phyloP scores from a whole-genome alignment of 1,139 yeast species.

The Waltiozyma sp. region DNA sequence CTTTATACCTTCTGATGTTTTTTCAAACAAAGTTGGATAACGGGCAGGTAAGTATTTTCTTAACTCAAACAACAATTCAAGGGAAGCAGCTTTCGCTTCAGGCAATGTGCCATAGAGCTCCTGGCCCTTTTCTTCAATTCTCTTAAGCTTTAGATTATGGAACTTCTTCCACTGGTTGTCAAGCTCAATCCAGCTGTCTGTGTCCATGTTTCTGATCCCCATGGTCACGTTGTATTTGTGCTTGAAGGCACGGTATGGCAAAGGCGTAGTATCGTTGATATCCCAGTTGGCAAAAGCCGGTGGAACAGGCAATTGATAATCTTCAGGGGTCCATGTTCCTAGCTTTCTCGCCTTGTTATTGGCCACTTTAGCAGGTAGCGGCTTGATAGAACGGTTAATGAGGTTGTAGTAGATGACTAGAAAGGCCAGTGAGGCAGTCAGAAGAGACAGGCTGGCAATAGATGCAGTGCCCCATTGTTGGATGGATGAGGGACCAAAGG shows the following conservation, averaged over 20 bases:
- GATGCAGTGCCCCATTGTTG: neutral
- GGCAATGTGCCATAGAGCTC: slow-evolving; percentile 42
- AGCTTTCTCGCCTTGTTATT: slow-evolving; percentile 30
- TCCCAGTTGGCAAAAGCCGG: slow-evolving; percentile 39
- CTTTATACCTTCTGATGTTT: slow-evolving; percentile 35
- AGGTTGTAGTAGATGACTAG: neutral
- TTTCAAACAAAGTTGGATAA: slow-evolving; percentile 44
- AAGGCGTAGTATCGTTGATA: slow-evolving; percentile 36
- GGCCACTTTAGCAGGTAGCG: slow-evolving; percentile 22
- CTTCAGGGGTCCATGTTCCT: slow-evolving; percentile 43
- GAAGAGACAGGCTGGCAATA: neutral
- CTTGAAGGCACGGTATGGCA: slow-evolving; percentile 53
- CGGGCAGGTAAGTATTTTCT: slow-evolving; percentile 42
- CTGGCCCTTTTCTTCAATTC: slow-evolving; percentile 35
- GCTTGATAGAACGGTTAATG: slow-evolving; percentile 6
- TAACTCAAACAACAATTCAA: slow-evolving; percentile 45
- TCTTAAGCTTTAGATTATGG: slow-evolving; percentile 39
- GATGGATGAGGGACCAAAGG: neutral
- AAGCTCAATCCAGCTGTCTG: slow-evolving; percentile 51
- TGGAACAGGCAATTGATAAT: slow-evolving; percentile 39
- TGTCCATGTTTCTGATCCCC: slow-evolving; percentile 57
- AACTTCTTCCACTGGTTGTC: slow-evolving; percentile 52
- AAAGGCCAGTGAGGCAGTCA: neutral
- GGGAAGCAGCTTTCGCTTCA: slow-evolving; percentile 43
- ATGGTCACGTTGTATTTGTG: slow-evolving; percentile 46